Base-by-base conservation (phyloP, 2,329 filamentous ascomycete species). In the Pseudopithomyces chartarum region DNA sequence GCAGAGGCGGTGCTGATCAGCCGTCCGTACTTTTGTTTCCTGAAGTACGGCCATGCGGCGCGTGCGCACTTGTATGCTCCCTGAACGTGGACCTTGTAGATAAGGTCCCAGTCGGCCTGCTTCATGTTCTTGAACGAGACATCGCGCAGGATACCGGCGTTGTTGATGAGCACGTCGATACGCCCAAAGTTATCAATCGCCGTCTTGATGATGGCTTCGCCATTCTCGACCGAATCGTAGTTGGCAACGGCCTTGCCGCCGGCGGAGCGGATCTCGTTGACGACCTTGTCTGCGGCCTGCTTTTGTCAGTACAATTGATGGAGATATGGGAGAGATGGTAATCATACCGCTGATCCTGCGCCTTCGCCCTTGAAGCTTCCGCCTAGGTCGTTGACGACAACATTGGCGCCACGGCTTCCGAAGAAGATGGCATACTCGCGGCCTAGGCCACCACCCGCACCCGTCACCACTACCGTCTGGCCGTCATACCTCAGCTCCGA, bases 71-170 rank as follows among this genome's bases (percentile, higher is more conserved):
- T 98, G 85, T 96, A 99, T 71, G 92, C 89, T 68, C 95, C 95
- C 74, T 87, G 90, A 69, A 97, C 88, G 79, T 99, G 94, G 56
- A 98, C 94, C 76, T 87, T 89, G 79, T 94, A 91, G 75, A 97
- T 90, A 66, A 97, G 81, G 75, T 99, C 94, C 95, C 95, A 99
- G 78, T 99, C 95, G 74, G 90, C 80, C 77, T 99, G 95, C 78
- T 90, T 95, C 86, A 98, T 96, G 81, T 98, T 98, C 86, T 97
- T 97, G 83, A 99, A 98, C 84, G 91, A 94, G 74, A 98, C 78
- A 80, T 98, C 93, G 59, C 94, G 90, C 58, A 97, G 84, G 73
- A 98, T 98, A 73, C 95, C 94, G 59, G 95, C 95, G 75, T 98
- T 99, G 85, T 99, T 99, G 80, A 99, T 89, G 69, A 99, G 88